Evolutionary conservation across 2,329 filamentous ascomycete species (phyloP).

Genomic region (Fusarium clavum): DNA sequence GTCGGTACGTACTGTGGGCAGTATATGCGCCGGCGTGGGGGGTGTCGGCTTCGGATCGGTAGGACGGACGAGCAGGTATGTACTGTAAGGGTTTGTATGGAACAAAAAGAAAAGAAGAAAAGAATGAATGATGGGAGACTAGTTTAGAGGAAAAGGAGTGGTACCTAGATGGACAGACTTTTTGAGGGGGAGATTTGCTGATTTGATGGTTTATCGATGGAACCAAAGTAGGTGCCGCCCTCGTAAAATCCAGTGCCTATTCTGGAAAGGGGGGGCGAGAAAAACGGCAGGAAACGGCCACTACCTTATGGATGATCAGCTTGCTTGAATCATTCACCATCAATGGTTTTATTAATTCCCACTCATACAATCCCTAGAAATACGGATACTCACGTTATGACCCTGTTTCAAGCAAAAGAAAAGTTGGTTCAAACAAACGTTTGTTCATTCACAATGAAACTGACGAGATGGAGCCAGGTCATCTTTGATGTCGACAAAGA

Average conservation of each 20-base stretch:
- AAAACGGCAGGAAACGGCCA: slow-evolving; percentile 31
- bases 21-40: slow-evolving; percentile 20
- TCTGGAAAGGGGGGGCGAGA: slow-evolving; percentile 36
- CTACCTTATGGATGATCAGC: slow-evolving; percentile 5
- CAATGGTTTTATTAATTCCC: not conserved
- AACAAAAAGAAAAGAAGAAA: slow-evolving; percentile 16
- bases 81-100: slow-evolving; percentile 6
- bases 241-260: slow-evolving; percentile 14
- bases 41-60: not conserved
- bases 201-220: slow-evolving; percentile 28
- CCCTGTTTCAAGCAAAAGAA: slow-evolving; percentile 3
- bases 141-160: slow-evolving; percentile 23
- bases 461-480: slow-evolving; percentile 1
- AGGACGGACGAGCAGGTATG: not conserved
- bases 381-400: not conserved
- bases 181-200: slow-evolving; percentile 35
- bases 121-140: slow-evolving; percentile 18
- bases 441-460: slow-evolving; percentile 13
- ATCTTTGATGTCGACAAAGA: not conserved
- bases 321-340: slow-evolving; percentile 30
- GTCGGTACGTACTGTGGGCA: slow-evolving; percentile 16
- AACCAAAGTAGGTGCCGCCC: slow-evolving; percentile 26
- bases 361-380: not conserved
- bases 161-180: slow-evolving; percentile 2
- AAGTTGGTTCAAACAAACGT: slow-evolving; percentile 19